These are phyloP conservation scores for Aspergillus fumigatiaffinis DNA, from an alignment of 2,329 filamentous ascomycete genomes.

Conservation along the genomic window DNA sequence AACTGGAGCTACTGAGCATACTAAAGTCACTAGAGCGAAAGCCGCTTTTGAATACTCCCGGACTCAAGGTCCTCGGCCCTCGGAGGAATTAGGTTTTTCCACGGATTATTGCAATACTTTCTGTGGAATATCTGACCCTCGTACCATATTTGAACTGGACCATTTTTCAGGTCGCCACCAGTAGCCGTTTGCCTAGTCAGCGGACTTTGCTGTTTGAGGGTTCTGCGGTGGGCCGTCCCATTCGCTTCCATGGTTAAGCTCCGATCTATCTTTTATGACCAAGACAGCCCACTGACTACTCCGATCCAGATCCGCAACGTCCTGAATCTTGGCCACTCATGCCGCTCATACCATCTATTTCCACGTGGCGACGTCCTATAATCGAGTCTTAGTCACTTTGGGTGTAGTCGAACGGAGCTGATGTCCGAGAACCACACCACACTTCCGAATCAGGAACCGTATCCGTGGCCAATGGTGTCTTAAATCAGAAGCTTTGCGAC, in stretches of 20 bases:
- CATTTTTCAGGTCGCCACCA: background rate
- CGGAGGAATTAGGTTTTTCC: no score
- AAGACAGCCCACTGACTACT: no score
- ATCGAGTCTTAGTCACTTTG: no score
- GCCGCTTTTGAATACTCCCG: background rate
- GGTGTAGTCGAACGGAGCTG: no score
- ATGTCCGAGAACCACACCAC: background rate
- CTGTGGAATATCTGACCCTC: background rate
- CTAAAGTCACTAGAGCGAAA: background rate
- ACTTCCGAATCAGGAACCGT: background rate
- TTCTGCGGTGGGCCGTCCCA: no score
- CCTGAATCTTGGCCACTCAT: no score
- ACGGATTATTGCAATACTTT: background rate
- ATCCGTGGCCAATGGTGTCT: background rate
- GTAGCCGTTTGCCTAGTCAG: background rate
- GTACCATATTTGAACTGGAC: background rate
- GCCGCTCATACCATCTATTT: no score
- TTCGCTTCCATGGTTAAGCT: background rate
- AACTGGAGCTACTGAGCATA: background rate
- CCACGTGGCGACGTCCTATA: no score
- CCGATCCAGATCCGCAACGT: no score
- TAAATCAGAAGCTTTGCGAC: background rate
- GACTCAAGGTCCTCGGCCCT: no score
- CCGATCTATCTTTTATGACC: background rate
- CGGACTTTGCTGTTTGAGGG: no score